Base-by-base conservation (phyloP, 345 rosid genomes). In the Dimocarpus longan region DNA sequence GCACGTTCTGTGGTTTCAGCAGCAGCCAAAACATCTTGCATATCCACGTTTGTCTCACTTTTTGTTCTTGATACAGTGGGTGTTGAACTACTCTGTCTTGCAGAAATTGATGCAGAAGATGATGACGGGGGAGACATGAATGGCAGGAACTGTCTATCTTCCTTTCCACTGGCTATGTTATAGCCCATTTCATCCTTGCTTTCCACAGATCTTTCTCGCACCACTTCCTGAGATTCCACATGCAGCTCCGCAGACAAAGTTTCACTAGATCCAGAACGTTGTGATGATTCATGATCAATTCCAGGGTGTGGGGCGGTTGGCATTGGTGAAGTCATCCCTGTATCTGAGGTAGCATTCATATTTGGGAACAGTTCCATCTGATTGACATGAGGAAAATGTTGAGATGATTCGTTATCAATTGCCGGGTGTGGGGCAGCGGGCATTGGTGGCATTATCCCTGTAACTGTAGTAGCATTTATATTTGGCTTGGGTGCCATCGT, bases 111-210 rank as follows among this genome's bases (percentile, higher is more conserved):
- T 15, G 76, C 81, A 46, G 88, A 81, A 68, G 89, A 60, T 66
- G 71, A 76, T 5, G 88, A 76, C 5, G 92, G 89, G 37, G 93
- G 80, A 81, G 92, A 82, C 72, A 86, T 80, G 71, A 90, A 88
- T 12, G 95, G 92, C 66, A 93, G 70, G 82, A 87, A 90, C 85
- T 87, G 92, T 79, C 86, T 92, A 79, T 84, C 89, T 76, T 89
- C 89, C 75, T 79, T 71, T 18, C 50, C 75, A 84, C 60, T 64
- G 18, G 28, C 87, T 39, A 71, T 72, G 62, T 66, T 73, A 52
- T 83, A 59, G 19, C 87, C 59, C 15, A 70, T 70, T 75, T 85
- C 93, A 66, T 80, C 80, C 65, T 80, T 76, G 73, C 80, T 54
- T 57, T 78, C 85, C 21, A 21, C 80, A n/a, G 64, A 66, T 73